These are phyloP conservation scores for Niebla homalea DNA, from an alignment of 495 filamentous ascomycete species.

Conservation along the genomic window DNA sequence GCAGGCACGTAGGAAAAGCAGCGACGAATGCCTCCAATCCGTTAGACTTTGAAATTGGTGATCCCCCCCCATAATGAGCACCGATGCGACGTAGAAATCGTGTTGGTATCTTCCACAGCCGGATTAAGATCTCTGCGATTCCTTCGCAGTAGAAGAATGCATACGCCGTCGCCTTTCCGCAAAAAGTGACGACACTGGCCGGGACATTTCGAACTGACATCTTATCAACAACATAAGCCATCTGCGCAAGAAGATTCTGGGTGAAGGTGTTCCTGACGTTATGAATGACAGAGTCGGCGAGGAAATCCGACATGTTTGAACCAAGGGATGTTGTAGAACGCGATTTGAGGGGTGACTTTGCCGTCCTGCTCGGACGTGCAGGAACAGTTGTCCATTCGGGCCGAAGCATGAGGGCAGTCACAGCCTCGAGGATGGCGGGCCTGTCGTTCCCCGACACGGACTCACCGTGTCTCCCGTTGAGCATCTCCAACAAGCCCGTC, in stretches of 20 bases:
- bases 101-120: constrained; percentile 62
- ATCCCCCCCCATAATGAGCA: constrained; percentile 44
- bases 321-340: constrained; percentile 42
- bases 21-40: constrained; percentile 43
- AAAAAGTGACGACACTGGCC: constrained; percentile 83
- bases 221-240: constrained; percentile 80
- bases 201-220: constrained; percentile 84
- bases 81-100: constrained; percentile 56
- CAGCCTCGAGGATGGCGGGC: constrained; percentile 69
- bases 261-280: constrained; percentile 88
- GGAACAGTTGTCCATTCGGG: constrained; percentile 76
- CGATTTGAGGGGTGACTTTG: constrained; percentile 30
- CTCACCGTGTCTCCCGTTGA: constrained; percentile 60
- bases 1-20: constrained; percentile 60
- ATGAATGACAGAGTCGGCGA: constrained; percentile 81
- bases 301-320: constrained; percentile 56
- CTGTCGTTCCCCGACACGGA: constrained; percentile 65
- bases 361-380: constrained; percentile 37
- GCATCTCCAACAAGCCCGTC: constrained; percentile 76
- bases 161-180: constrained; percentile 86
- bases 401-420: constrained; percentile 76
- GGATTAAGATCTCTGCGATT: constrained; percentile 71
- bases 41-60: constrained; percentile 25
- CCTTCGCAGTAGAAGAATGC: constrained; percentile 94
- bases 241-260: constrained; percentile 74